Evolutionary conservation across 257 asterid species (phyloP), one percentile per base, ranked within the genome.

Genomic region (Scutellaria baicalensis): DNA sequence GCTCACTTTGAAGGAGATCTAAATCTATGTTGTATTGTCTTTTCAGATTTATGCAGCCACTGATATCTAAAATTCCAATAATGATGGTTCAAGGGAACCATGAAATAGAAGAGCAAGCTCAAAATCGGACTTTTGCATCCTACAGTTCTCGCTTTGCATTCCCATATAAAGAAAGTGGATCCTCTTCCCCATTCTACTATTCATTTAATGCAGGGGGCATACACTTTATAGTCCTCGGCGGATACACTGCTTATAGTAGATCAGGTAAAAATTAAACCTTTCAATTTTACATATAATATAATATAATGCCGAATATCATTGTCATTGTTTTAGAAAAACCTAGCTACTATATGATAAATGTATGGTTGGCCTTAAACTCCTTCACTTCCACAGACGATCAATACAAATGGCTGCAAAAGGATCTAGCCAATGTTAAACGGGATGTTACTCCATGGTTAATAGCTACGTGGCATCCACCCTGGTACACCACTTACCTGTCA

Each of bases 1-100:
- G 11, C 13, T 31, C 7, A 33, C 40, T 42, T 57, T 13, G 43
- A 57, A 21, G 49, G n/a, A 38, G 27, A 63, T 49, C 3, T 5
- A 51, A 39, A 66, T 12, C 48, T 23, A 8, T 20, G 36, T 6
- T 45, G 12, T 44, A 47, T 31, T 40, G 58, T 61, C 58, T 14
- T 63, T 58, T 31, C 84, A 93, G 99, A 79, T 93, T 70, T 69
- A 93, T 93, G 99, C 94, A 93, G 77, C 89, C 95, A 23, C 61
- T 91, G 52, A 82, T 87, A 61, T 93, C 99, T 10, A 82, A 82
- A 81, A 82, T 87, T 47, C 99, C 99, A 43, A 79, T 89, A 43
- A 89, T 93, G 99, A 91, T 93, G 79, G 84, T 91, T 67, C 96
- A 93, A 79, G 99, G 99, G 72, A 93, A 93, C 86, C 99, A 93